Base-by-base conservation (phyloP, 495 filamentous ascomycete species). In the Halenospora varia region DNA sequence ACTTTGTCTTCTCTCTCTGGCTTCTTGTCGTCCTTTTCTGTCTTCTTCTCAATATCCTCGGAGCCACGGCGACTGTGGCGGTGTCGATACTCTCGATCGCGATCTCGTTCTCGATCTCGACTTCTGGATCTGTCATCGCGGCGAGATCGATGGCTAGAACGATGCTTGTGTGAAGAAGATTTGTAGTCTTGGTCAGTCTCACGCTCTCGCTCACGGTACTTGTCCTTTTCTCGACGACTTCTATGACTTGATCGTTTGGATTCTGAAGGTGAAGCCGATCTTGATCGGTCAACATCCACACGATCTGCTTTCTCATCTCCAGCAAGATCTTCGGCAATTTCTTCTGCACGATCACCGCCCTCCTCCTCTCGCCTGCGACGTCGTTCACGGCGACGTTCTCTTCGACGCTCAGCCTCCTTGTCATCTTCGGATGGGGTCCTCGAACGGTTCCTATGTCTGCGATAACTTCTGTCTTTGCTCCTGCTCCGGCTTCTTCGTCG, bases 381-480 rank as follows among this genome's bases (percentile, higher is more conserved):
- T 66, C 63, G 63, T 54, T 63, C 71, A 51, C 69, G 64, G 6
- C 71, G 70, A 52, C 71, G 70, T 26, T 81, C 79, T 11, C 73
- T 73, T 26, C 71, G 65, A 47, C 70, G 67, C 25, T 83, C 77
- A 15, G 76, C 79, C 24, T 81, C 78, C 23, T 76, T 76, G 15
- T 73, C 74, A 25, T 73, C 72, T 11, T 76, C 72, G 0, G 78
- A 72, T 11, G 66, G 62, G 23, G 76, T 83, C 8, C 72, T 64
- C 2, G 84, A 86, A 11, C 78, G 82, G 60, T 83, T 77, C n/a
- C 81, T 82, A 67, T 83, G 77, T 42, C 70, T 72, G 48, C 77
- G 78, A 58, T 73, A 78, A 40, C 70, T 71, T 22, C 82, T 75
- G 13, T 81, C 79, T 61, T 79, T 80, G 29, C 84, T 76, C 39